Conservation (phyloP, 768 basidiomycete genomes). For the Tephrocybe sp. region DNA sequence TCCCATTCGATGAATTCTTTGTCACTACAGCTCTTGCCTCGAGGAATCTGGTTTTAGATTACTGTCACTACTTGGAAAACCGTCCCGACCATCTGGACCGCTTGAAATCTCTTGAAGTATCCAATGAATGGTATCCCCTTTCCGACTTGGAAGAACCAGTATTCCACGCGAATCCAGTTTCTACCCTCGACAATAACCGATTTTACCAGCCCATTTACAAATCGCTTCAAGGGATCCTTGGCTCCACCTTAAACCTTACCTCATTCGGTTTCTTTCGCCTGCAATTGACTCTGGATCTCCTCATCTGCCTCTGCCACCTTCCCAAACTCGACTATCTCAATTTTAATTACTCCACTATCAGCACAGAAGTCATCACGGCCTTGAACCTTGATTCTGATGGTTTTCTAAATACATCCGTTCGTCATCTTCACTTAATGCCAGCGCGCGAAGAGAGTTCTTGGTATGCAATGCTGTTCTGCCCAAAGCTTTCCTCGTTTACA, state of each 20-base stretch:
- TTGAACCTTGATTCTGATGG: not conserved
- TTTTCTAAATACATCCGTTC: not conserved
- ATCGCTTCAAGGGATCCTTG: not conserved
- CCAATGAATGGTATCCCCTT: not conserved
- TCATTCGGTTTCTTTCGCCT: not conserved
- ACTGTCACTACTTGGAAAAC: not conserved
- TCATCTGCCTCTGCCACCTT: not conserved
- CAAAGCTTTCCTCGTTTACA: not conserved
- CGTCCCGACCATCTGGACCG: not conserved
- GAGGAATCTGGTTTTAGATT: not conserved
- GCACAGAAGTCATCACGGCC: not conserved
- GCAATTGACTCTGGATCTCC: not conserved
- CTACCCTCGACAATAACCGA: not conserved
- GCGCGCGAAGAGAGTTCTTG: not conserved
- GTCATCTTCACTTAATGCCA: not conserved
- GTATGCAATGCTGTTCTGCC: conserved; percentile 5
- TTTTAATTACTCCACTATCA: not conserved
- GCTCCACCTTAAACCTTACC: too few relatives aligned
- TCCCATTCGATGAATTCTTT: not conserved
- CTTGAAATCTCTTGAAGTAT: not conserved
- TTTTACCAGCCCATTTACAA: not conserved
- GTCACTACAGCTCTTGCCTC: not conserved
- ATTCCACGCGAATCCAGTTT: not conserved
- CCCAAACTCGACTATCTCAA: not conserved
- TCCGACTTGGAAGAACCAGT: too few relatives aligned